Base-by-base conservation (phyloP, 2,329 filamentous ascomycete species). In the Trichoderma koningiopsis region DNA sequence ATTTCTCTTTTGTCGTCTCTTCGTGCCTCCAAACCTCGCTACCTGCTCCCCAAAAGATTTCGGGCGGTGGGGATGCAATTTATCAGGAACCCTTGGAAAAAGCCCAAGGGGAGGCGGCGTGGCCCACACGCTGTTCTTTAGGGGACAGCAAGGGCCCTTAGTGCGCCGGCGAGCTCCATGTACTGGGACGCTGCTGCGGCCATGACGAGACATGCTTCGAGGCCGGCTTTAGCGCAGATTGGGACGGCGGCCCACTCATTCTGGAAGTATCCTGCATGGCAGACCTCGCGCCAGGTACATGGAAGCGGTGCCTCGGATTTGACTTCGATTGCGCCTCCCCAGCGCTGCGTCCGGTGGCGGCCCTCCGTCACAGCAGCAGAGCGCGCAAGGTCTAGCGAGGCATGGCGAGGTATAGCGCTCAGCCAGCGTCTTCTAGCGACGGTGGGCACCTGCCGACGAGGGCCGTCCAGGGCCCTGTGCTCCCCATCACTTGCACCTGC, bases 1-100 rank as follows among this genome's bases (percentile, higher is more conserved):
- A 13, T 43, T n/a, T n/a, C 8, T 43, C 40, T 10, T 43, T 43
- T 19, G n/a, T 43, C 33, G 3, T 43, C 40, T 43, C 6, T 19
- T 43, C 40, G 16, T 8, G 40, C 40, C 40, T n/a, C 40, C 16
- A 43, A n/a, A 7, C 40, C 40, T 43, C 19, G 40, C 40, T 43
- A 35, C 33, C 33, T 35, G 33, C 33, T 35, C 33, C 33, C 33
- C 33, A 43, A 43, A 3, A 47, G 59, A 62, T 62, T 27, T 22
- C 16, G 14, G 59, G 19, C 27, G 63, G 63, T 67, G 63, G 63
- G 29, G 63, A 58, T 67, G 63, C 63, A 67, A 67, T 67, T 67
- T 67, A 67, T 67, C 63, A 67, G 63, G 55, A 67, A 67, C 55
- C 63, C 63, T 67, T 65, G 62, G 63, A 64, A 67, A 67, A 59